Evolutionary conservation across 176 grass and related monocot genomes (phyloP).

Genomic region (Avena atlantica): DNA sequence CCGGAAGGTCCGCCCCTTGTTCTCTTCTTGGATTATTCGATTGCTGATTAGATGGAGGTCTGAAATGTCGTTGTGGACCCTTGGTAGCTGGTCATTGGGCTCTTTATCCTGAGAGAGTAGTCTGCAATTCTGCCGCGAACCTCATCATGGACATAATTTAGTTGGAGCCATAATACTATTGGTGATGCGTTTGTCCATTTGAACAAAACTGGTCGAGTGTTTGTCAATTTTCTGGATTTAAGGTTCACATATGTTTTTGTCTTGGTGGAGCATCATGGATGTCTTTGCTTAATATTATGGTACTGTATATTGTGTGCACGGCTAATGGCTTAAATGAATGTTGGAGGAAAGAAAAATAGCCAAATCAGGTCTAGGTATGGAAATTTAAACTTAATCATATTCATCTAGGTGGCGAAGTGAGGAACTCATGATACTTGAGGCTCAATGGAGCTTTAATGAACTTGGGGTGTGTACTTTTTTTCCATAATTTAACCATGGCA

Average conservation of each 20-base stretch:
- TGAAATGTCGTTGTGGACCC: not conserved
- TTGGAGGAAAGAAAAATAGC: not conserved
- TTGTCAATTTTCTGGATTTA: not conserved
- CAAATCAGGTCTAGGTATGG: not conserved
- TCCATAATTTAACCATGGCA: not conserved
- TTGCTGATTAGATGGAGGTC: slow-evolving; percentile 1
- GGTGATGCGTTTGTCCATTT: not conserved
- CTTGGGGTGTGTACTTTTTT: not conserved
- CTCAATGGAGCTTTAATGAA: not conserved
- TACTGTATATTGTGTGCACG: not conserved
- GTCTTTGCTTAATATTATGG: not conserved
- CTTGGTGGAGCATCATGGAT: not conserved
- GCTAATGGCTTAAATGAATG: not conserved
- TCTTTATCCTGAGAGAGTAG: not conserved
- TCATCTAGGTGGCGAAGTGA: not conserved
- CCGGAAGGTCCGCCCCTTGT: slow-evolving; percentile 44
- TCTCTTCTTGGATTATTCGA: not conserved
- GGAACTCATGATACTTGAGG: not conserved
- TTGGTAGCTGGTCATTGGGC: not conserved
- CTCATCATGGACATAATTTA: not conserved
- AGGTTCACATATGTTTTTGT: not conserved
- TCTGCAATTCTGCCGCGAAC: not conserved
- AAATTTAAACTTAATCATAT: not conserved
- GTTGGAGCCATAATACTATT: not conserved
- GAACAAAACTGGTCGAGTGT: not conserved